Percentiles rank a stretch among this genome's conserved stretches.
These are phyloP conservation scores for Pseudogymnoascus sp. DNA, from an alignment of 2,329 filamentous ascomycete genomes.

Conservation along the genomic window DNA sequence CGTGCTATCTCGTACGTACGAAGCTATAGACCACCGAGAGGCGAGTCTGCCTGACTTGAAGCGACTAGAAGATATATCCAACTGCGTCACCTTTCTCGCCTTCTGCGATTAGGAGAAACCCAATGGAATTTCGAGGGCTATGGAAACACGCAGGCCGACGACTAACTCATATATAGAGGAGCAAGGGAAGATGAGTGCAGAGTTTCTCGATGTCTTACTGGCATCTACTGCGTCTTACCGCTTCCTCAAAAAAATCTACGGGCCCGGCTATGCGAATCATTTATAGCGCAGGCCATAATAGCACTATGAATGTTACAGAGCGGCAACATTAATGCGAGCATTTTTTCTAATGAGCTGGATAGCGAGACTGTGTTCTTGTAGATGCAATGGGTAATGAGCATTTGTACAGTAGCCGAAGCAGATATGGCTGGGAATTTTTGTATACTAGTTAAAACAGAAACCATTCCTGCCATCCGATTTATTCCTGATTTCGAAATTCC, in stretches of 20 bases:
- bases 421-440: neutral
- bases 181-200: neutral
- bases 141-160: neutral
- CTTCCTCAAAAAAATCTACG: no score
- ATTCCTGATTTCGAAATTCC: neutral
- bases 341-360: no score
- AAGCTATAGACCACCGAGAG: neutral
- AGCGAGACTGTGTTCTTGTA: neutral
- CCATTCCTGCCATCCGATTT: no score
- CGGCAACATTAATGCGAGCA: no score
- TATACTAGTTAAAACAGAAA: no score
- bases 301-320: neutral
- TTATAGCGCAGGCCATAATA: neutral
- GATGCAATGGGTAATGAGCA: neutral
- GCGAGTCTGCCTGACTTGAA: neutral
- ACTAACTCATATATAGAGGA: neutral
- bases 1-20: neutral
- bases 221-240: no score
- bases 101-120: neutral
- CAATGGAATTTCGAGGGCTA: neutral
- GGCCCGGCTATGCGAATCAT: neutral
- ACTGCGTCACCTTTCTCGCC: neutral
- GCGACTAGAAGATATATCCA: neutral
- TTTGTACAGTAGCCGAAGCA: neutral
- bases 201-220: no score